Evolutionary conservation across 768 basidiomycete species (phyloP).

Genomic region (Phylloporus rhodoxanthus): DNA sequence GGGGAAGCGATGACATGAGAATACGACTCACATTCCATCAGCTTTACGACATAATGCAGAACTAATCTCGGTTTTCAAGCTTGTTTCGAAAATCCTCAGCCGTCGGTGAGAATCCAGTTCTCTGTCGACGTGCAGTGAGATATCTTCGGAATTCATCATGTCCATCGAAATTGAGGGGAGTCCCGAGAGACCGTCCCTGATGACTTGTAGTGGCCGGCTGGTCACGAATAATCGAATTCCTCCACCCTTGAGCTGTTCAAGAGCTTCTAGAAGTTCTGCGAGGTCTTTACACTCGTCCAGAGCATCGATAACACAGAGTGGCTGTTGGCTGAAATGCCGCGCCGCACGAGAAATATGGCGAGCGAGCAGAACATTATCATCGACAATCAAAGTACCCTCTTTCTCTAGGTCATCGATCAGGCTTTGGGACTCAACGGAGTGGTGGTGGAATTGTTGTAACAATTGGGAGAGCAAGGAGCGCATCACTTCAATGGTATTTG

Average conservation of each 20-base stretch:
- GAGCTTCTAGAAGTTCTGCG: background rate
- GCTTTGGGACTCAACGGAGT: background rate
- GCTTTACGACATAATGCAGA: background rate
- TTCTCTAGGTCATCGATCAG: background rate
- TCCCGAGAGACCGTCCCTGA: conserved; percentile 1
- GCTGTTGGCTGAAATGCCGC: background rate
- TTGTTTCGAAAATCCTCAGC: background rate
- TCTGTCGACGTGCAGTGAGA: conserved; percentile 1
- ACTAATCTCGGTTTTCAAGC: conserved; percentile 6
- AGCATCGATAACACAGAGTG: conserved; percentile 9
- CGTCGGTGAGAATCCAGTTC: conserved; percentile 10
- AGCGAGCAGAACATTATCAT: background rate
- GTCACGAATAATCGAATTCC: conserved; percentile 5
- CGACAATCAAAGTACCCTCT: background rate
- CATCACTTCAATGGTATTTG: conserved; percentile 6
- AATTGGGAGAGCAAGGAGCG: conserved; percentile 16
- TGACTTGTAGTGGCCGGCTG: conserved; percentile 8
- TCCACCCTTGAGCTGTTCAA: background rate
- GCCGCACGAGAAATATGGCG: conserved; percentile 2
- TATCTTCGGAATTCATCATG: conserved; percentile 4
- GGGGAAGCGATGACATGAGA: no score
- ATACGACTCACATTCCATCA: conserved; percentile 11
- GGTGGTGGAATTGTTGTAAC: background rate
- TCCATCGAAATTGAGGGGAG: conserved; percentile 7
- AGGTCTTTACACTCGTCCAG: conserved; percentile 16